Base-by-base conservation (phyloP, 129 eudicot genomes). In the Apium graveolens region DNA sequence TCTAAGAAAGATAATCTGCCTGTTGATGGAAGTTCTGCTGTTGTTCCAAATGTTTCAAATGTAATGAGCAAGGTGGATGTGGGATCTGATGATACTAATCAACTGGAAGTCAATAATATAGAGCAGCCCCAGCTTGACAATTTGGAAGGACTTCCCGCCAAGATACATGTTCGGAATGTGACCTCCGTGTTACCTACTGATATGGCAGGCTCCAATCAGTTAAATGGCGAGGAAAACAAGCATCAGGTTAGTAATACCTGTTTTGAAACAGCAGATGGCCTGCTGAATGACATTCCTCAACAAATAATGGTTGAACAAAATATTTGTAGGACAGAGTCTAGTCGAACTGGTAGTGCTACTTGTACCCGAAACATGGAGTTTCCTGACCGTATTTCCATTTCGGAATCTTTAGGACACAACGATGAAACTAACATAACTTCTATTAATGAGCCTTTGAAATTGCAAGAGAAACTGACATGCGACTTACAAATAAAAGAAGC, bases 1-100 rank as follows among this genome's bases (percentile, higher is more conserved):
- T 35, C 80, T 53, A 75, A 83, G 37, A 87, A 82, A 57, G 78
- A 49, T 37, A 81, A 51, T 46, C 9, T 8, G 53, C 80, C 88
- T 46, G 76, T 76, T 65, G 32, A 29, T 78, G 81, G 49, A 82
- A 76, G 65, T 82, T 51, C 74, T 45, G 63, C 71, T 49, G 78
- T 76, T 80, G 82, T 68, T 77, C 74, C 82, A 49, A 76, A 73
- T 79, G 78, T 78, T 86, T 70, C 76, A 82, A 75, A 81, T 77
- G 77, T 81, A 72, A 60, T 21, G 29, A 69, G 82, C 43, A 86
- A 79, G 42, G 78, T 57, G 62, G 76, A 82, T 39, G 32, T 21
- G 73, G 66, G 49, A 74, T 17, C 7, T 49, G 86, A 76, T 80
- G 83, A 82, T 78, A 85, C 75, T 39, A 73, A 80, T 80, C 85